A percentile compares a stretch with the other conserved stretches of the same genome.
These are phyloP conservation scores for Moricandia arvensis DNA, from an alignment of 345 rosid species.

Conservation along the genomic window DNA sequence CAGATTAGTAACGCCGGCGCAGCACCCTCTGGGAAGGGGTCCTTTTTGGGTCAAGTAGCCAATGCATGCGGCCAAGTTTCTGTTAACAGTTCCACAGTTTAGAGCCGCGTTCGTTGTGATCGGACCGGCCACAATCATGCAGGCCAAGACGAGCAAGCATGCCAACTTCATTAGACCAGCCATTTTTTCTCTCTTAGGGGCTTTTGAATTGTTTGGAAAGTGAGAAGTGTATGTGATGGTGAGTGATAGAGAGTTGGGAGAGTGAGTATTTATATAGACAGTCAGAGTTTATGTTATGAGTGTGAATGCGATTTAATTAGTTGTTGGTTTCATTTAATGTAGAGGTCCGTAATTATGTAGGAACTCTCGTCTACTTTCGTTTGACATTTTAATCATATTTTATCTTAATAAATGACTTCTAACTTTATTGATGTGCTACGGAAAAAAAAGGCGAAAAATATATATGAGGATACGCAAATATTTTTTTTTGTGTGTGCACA, in stretches of 20 bases:
- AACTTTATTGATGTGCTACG: no score
- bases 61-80: not conserved
- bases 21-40: not conserved
- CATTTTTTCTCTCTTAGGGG: not conserved
- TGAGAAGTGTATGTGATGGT: not conserved
- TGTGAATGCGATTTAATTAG: slow-evolving; percentile 1
- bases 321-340: slow-evolving; percentile 27
- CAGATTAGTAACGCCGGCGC: slow-evolving; percentile 13
- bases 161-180: slow-evolving; percentile 5
- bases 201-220: not conserved
- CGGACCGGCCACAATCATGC: slow-evolving; percentile 23
- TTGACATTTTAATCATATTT: not conserved
- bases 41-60: slow-evolving; percentile 10
- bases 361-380: not conserved
- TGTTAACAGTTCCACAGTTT: slow-evolving; percentile 35
- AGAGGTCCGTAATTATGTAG: slow-evolving; percentile 12
- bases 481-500: no score
- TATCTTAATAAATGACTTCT: no score
- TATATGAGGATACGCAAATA: not conserved
- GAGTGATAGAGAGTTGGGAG: not conserved
- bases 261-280: slow-evolving; percentile 21
- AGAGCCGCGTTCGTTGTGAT: slow-evolving; percentile 27
- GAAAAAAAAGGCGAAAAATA: not conserved
- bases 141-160: slow-evolving; percentile 22
- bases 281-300: not conserved